phyloP scores from a whole-genome alignment of 306 rosid species.

The Prunus persica region Prunus_persica_NCBIv2 NC_034009.1:34283001-34283500 shows the following conservation, averaged over 20 bases:
- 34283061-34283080: no score
- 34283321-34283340: slow-evolving; percentile 44
- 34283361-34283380: slow-evolving; percentile 43
- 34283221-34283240: neutral
- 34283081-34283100: no score
- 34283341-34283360: slow-evolving; percentile 53
- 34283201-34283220: neutral
- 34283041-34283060: no score
- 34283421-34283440: slow-evolving; percentile 50
- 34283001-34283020: no score
- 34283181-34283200: no score
- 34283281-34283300: slow-evolving; percentile 47
- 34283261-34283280: neutral
- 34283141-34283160: no score
- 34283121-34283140: no score
- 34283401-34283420: slow-evolving; percentile 42
- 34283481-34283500: slow-evolving; percentile 79
- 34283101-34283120: no score
- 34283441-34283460: slow-evolving; percentile 80
- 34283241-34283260: neutral
- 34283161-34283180: no score
- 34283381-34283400: slow-evolving; percentile 45
- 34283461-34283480: slow-evolving; percentile 53
- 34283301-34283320: slow-evolving; percentile 48
- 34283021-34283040: no score